Evolutionary conservation across 768 basidiomycete species (phyloP).

Genomic region (Serendipita vermifera): DNA sequence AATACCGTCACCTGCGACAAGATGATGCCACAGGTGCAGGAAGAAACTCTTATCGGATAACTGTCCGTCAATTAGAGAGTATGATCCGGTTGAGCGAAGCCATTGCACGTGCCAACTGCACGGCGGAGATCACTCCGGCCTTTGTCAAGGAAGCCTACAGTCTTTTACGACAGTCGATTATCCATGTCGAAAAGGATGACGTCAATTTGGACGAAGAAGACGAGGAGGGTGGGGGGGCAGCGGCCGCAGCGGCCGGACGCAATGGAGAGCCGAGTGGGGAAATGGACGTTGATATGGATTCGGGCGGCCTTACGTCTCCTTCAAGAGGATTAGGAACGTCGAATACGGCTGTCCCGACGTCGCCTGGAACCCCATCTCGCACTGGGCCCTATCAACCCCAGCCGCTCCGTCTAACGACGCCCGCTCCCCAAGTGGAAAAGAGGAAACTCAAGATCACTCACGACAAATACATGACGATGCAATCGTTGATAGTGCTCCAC

Average conservation of each 20-base stretch:
- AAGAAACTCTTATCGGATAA: conserved; percentile 90
- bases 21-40: conserved; percentile 84
- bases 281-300: conserved; percentile 24
- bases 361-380: conserved; percentile 12
- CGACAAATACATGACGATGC: conserved; percentile 85
- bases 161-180: conserved; percentile 90
- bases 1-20: conserved; percentile 81
- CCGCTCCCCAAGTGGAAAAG: conserved; percentile 31
- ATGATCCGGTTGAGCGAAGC: conserved; percentile 98
- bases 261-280: conserved; percentile 22
- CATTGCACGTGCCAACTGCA: conserved; percentile 93
- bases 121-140: conserved; percentile 86
- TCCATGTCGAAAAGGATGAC: conserved; percentile 98
- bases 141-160: conserved; percentile 95
- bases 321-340: conserved; percentile 17
- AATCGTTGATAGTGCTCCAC: conserved; percentile 77
- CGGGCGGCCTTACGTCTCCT: conserved; percentile 24
- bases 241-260: conserved; percentile 28
- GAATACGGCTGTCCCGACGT: conserved; percentile 5
- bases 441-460: conserved; percentile 86
- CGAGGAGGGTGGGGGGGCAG: conserved; percentile 24
- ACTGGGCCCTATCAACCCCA: conserved; percentile 22
- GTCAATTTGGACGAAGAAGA: conserved; percentile 96
- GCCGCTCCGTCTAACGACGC: conserved; percentile 20
- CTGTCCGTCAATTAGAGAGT: conserved; percentile 93